Evolutionary conservation across 495 filamentous ascomycete species (phyloP).

Genomic region (Immersiella caudata): DNA sequence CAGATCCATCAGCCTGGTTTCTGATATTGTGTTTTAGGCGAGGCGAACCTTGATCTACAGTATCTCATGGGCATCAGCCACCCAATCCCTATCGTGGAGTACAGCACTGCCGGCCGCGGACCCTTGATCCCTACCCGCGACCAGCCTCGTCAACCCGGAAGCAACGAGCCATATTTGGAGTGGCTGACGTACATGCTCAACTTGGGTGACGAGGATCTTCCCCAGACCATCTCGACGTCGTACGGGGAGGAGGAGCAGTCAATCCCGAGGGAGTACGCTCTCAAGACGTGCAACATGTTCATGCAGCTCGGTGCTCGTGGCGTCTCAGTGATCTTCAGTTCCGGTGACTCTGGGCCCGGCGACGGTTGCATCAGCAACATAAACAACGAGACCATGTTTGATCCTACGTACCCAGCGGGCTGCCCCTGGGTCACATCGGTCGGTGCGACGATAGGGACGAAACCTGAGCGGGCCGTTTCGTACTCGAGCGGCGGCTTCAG

Average conservation of each 20-base stretch:
- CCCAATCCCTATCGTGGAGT: conserved; percentile 44
- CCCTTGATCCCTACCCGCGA: conserved; percentile 62
- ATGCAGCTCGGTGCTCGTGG: conserved; percentile 71
- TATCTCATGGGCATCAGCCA: conserved; percentile 59
- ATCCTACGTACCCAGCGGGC: conserved; percentile 51
- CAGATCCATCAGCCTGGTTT: neutral
- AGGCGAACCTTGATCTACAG: conserved; percentile 80
- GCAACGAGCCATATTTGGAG: conserved; percentile 79
- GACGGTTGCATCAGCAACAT: conserved; percentile 69
- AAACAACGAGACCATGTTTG: conserved; percentile 67
- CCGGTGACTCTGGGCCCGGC: conserved; percentile 74
- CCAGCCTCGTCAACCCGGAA: conserved; percentile 53
- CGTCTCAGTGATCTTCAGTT: conserved; percentile 73
- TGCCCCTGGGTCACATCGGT: conserved; percentile 79
- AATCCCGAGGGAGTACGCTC: conserved; percentile 67
- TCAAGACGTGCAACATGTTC: conserved; percentile 69
- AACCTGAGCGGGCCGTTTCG: conserved; percentile 63
- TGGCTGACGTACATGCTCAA: conserved; percentile 62
- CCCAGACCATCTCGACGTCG: conserved; percentile 74
- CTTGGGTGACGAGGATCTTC: conserved; percentile 53
- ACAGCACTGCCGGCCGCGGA: conserved; percentile 47
- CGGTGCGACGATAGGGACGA: conserved; percentile 63
- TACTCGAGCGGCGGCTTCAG: conserved; percentile 65
- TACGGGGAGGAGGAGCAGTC: conserved; percentile 84
- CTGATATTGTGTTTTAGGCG: conserved; percentile 31